A percentile compares a stretch with the other conserved stretches of the same genome.
Conservation (phyloP, 805 yeast species). For the Ogataea degrootiae region DNA sequence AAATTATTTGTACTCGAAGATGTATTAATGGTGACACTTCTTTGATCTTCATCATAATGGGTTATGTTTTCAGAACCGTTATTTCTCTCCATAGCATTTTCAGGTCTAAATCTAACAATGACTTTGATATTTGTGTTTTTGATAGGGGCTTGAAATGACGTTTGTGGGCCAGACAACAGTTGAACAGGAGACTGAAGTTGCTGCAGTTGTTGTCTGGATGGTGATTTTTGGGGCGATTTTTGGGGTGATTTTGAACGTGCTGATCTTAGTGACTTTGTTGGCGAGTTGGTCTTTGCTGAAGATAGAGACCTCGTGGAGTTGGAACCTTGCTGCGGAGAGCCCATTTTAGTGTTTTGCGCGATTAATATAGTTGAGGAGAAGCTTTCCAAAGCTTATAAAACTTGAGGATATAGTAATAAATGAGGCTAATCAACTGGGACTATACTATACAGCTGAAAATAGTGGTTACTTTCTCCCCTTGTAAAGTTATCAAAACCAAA, state of each 20-base stretch:
- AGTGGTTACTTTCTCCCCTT: too few species aligned
- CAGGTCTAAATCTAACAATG: slow-evolving; percentile 69
- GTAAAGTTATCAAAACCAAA: too few species aligned
- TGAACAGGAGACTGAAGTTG: neutral
- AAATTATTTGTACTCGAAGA: slow-evolving; percentile 29
- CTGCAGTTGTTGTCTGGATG: neutral
- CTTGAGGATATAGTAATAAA: too few species aligned
- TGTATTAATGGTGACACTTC: slow-evolving; percentile 11
- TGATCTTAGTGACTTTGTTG: neutral
- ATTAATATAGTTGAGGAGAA: too few species aligned
- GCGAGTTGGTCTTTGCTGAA: neutral
- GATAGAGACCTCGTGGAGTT: neutral
- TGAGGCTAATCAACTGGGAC: too few species aligned
- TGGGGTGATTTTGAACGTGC: slow-evolving; percentile 9
- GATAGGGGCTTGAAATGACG: slow-evolving; percentile 1
- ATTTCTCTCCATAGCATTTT: slow-evolving; percentile 22
- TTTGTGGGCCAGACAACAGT: too few species aligned
- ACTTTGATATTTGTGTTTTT: slow-evolving; percentile 49
- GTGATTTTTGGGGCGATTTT: slow-evolving; percentile 5
- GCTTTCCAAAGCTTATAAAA: too few species aligned
- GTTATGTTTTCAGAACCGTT: slow-evolving; percentile 9
- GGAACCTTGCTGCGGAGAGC: neutral
- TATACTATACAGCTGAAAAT: too few species aligned
- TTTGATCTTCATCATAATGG: slow-evolving; percentile 8
- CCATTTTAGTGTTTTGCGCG: neutral